Base-by-base conservation (phyloP, 768 basidiomycete species). In the Xerocomus brunneocitrinus region DNA sequence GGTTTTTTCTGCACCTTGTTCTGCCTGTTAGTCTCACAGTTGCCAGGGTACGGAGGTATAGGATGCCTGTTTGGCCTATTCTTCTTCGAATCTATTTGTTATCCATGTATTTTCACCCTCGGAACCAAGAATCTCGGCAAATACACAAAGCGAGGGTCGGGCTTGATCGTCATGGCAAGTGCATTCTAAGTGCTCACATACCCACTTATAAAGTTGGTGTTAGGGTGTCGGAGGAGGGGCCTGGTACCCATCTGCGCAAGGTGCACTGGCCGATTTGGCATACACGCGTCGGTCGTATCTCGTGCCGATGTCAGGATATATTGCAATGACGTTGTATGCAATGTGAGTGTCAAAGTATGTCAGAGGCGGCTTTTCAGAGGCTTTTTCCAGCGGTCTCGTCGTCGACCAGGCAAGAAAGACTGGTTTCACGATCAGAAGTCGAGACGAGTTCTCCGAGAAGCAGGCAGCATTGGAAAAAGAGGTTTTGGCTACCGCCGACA, bases 41-140 rank as follows among this genome's bases (percentile, higher is more conserved):
- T 81, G 8, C 70, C 75, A 8, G 83, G 85, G 13, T 71, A 72
- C 49, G 70, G 76, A 5, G 87, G 81, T 32, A 70, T 89, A 39
- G 80, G 74, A 9, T 84, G 79, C 68, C 64, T 88, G 34, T 87
- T 85, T 62, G 63, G 73, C 51, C 69, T 88, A 50, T 86, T 87
- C 76, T 85, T 84, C 75, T 85, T 86, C 64, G 86, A 87, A 68
- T 85, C 84, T 30, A 87, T 88, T 54, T 87, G 85, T 60, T 85
- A 84, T 58, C 83, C 83, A 71, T 80, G 79, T 55, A 82, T 85
- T 54, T 85, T 84, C 70, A 85, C 82, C 3, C 73, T 85, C 35
- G 83, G 75, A 8, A 85, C 84, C 47, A 83, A 84, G 71, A 80
- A 82, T 60, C 68, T 85, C 32, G 84, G 83, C 28, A 71, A 72